These are phyloP conservation scores for Yamagishiella unicocca DNA, from an alignment of 139 green algal genomes.

Conservation along the genomic window DNA sequence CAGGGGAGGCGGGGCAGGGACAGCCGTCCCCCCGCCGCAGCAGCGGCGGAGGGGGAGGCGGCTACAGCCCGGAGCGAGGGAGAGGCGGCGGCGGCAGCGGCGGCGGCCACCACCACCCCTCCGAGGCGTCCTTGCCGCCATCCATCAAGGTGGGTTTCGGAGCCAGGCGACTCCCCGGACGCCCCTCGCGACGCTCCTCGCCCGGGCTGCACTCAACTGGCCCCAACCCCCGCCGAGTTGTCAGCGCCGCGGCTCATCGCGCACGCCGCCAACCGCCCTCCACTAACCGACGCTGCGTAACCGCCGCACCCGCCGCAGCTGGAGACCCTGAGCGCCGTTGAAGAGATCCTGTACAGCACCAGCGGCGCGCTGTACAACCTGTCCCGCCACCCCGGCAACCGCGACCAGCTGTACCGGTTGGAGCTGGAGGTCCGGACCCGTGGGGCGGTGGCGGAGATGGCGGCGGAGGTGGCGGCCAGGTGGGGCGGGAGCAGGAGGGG, in stretches of 20 bases:
- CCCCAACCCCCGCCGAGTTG: not conserved
- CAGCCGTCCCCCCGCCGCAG: not conserved
- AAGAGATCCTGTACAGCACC: slow-evolving; percentile 50
- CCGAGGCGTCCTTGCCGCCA: not conserved
- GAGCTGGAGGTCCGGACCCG: slow-evolving; percentile 19
- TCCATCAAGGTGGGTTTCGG: slow-evolving; percentile 15
- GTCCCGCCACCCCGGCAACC: slow-evolving; percentile 53
- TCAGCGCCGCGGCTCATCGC: not conserved
- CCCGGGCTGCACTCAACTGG: not conserved
- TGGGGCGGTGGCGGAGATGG: slow-evolving; percentile 24
- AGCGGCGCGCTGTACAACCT: slow-evolving; percentile 55
- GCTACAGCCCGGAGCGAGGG: not conserved
- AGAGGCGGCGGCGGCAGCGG: not conserved
- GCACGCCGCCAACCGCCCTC: not conserved
- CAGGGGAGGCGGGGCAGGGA: not conserved
- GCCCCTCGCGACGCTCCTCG: not conserved
- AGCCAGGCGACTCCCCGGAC: not conserved
- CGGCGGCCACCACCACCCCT: not conserved
- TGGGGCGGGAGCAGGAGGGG: not conserved
- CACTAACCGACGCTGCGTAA: not conserved
- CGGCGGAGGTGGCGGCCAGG: slow-evolving; percentile 1
- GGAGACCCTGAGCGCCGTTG: not conserved
- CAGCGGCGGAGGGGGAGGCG: not conserved
- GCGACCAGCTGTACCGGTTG: slow-evolving; percentile 17
- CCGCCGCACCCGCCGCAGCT: not conserved